Evolutionary conservation across 2,329 filamentous ascomycete species (phyloP), one percentile per base, ranked within the genome.

Genomic region (Xylaria sp.): DNA sequence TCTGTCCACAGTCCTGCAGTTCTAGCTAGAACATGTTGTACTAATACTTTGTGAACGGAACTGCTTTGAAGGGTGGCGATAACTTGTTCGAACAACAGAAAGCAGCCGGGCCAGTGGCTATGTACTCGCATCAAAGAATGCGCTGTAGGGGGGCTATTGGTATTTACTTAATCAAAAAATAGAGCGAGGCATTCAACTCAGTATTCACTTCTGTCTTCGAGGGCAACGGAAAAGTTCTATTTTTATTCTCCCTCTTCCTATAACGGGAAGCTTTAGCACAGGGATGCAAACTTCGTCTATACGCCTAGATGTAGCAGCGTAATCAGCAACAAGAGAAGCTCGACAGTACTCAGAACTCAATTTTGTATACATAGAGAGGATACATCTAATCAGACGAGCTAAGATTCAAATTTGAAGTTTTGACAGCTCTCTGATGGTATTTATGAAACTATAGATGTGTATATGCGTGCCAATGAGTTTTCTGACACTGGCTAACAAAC

Each of bases 231-330:
- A 28, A 1, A 12, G 37, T 37, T 20, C 56, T 3, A 9, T 23
- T 13, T 58, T 50, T 18, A n/a, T 13, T 28, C 2, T 28, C 20
- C 18, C 18, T 85, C 72, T 12, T 82, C 75, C 69, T 82, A 84
- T 55, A 84, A 76, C 20, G 5, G 15, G 20, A 20, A 7, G 18
- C 28, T 34, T 28, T 34, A 44, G 55, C 48, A 44, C 10, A 52
- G 37, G 5, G 8, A 28, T 10, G 20, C 23, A 28, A 52, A 44
- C 8, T n/a, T 23, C 6, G 18, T 50, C 7, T 31, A 25, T 60
- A 13, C 4, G 28, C 18, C 13, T 37, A 50, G 8, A 50, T 50
- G 37, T 20, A 23, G 41, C 7, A 55, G 37, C 50, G 28, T 44
- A 23, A 25, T 10, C 28, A 31, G 9, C 34, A 9, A 63, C 12